Conservation (phyloP, 371 early-diverging fungal species). For the Mortierella sp. region DNA sequence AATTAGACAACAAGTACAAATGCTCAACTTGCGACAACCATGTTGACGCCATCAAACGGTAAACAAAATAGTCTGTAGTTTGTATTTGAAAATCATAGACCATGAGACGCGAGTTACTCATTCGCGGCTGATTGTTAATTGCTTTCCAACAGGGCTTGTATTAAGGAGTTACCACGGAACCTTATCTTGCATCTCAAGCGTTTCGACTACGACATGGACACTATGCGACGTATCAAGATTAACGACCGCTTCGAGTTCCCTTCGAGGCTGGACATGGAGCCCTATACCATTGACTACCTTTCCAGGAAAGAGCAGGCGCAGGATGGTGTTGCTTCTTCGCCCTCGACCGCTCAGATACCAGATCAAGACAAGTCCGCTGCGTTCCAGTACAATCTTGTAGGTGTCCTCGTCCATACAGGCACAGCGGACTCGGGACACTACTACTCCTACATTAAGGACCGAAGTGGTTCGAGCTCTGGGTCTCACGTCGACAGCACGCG, state of each 20-base stretch:
- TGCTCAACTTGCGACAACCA: slow-evolving; percentile 64
- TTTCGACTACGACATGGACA: slow-evolving; percentile 70
- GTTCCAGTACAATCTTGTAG: slow-evolving; percentile 62
- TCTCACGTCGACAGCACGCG: slow-evolving; percentile 14
- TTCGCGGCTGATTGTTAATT: neutral
- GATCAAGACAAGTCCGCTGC: slow-evolving; percentile 31
- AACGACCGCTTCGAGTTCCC: slow-evolving; percentile 70
- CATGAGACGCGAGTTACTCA: neutral
- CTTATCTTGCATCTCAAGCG: slow-evolving; percentile 70
- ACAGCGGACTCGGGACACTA: slow-evolving; percentile 73
- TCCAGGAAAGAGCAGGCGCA: slow-evolving; percentile 59
- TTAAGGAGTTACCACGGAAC: slow-evolving; percentile 63
- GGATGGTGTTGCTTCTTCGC: slow-evolving; percentile 43
- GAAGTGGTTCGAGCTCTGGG: slow-evolving; percentile 15
- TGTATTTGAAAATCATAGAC: neutral
- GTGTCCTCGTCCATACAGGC: slow-evolving; percentile 69
- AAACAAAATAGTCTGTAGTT: neutral
- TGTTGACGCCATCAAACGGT: slow-evolving; percentile 69
- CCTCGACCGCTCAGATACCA: slow-evolving; percentile 13
- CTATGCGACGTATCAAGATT: slow-evolving; percentile 65
- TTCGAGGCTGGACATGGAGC: slow-evolving; percentile 61
- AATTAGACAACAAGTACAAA: slow-evolving; percentile 65
- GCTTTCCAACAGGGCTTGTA: slow-evolving; percentile 54
- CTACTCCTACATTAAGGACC: slow-evolving; percentile 67
- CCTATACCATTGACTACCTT: slow-evolving; percentile 62